phyloP scores from a whole-genome alignment of 352 stramenopile species.

The Pythium phragmitis region DNA sequence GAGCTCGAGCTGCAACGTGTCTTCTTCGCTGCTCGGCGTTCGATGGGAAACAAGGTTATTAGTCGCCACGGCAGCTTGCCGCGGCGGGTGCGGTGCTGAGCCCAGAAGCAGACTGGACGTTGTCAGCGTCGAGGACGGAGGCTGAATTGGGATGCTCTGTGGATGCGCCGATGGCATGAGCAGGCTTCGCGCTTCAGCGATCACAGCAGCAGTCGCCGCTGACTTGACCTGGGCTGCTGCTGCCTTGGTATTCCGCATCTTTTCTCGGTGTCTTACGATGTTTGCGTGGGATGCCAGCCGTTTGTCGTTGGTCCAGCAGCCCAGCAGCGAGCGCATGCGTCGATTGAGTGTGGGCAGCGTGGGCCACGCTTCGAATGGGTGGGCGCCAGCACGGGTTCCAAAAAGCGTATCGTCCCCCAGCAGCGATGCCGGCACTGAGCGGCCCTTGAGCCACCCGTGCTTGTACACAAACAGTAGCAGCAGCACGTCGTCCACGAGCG shows the following conservation, averaged over 20 bases:
- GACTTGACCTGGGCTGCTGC: too few species aligned
- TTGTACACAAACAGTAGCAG: slow-evolving; percentile 68
- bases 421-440: slow-evolving; percentile 36
- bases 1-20: background rate
- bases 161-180: slow-evolving; percentile 8
- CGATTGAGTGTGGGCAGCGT: slow-evolving; percentile 46
- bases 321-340: slow-evolving; percentile 50
- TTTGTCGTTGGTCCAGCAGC: slow-evolving; percentile 42
- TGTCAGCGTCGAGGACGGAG: background rate
- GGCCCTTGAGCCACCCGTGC: slow-evolving; percentile 69
- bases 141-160: background rate
- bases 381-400: slow-evolving; percentile 38
- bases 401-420: slow-evolving; percentile 55
- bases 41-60: too few species aligned
- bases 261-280: slow-evolving; percentile 2
- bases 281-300: slow-evolving; percentile 20
- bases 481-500: slow-evolving; percentile 70
- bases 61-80: too few species aligned
- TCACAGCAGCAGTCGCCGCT: background rate
- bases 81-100: too few species aligned
- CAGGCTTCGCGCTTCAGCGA: background rate
- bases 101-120: too few species aligned
- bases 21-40: slow-evolving; percentile 11
- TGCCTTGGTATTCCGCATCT: slow-evolving; percentile 5
- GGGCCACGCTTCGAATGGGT: slow-evolving; percentile 42